These are phyloP conservation scores for Penicillium brasilianum DNA, from an alignment of 2,329 filamentous ascomycete species.

Conservation along the genomic window DNA sequence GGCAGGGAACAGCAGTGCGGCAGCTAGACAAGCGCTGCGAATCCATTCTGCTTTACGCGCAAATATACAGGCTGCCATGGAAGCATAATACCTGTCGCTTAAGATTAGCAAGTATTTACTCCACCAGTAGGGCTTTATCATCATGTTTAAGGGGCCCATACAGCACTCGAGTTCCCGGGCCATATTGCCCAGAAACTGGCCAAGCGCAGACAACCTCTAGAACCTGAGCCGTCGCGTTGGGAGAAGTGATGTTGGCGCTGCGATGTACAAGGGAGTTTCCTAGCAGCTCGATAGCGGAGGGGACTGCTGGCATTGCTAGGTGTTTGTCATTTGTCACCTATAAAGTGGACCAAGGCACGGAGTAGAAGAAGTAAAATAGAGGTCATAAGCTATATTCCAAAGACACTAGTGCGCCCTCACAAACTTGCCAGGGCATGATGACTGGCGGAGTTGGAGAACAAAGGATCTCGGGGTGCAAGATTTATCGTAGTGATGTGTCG, in stretches of 20 bases:
- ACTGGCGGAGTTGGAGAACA: not conserved
- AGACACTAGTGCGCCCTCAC: conserved; percentile 2
- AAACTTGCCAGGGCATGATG: not conserved
- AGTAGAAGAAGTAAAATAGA: conserved; percentile 6
- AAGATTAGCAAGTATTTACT: conserved; percentile 7
- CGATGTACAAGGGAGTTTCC: conserved; percentile 22
- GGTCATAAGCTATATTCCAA: conserved; percentile 14
- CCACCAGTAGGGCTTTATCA: not conserved
- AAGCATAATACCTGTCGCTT: conserved; percentile 62
- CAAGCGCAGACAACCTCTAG: conserved; percentile 50
- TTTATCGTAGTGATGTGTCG: conserved; percentile 1
- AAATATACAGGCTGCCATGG: conserved; percentile 67
- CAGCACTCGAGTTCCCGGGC: conserved; percentile 48
- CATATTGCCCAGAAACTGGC: conserved; percentile 52
- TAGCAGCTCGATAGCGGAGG: conserved; percentile 12
- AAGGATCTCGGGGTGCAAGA: not conserved
- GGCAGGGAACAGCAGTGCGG: conserved; percentile 66
- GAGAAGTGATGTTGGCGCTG: conserved; percentile 14
- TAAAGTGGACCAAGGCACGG: not conserved
- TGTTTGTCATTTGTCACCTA: not conserved
- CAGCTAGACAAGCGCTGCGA: conserved; percentile 66
- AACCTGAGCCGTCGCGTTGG: conserved; percentile 31
- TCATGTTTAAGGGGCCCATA: conserved; percentile 32
- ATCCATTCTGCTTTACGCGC: conserved; percentile 68
- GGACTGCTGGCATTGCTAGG: conserved; percentile 32